phyloP scores from a whole-genome alignment of 345 rosid species.

The Euphorbia peplus region DNA sequence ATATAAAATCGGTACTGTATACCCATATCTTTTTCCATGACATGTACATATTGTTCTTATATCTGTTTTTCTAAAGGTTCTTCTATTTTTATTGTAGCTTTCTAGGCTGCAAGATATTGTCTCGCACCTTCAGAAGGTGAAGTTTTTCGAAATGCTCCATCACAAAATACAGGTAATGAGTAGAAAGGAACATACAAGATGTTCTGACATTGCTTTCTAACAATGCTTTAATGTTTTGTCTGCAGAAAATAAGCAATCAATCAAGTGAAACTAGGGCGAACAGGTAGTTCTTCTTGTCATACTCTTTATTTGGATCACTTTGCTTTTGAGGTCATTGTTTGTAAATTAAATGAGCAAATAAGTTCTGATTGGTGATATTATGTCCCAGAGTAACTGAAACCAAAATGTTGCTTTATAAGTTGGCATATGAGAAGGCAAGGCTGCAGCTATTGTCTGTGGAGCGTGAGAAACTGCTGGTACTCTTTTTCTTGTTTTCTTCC shows the following conservation, averaged over 20 bases:
- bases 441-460: conserved; percentile 51
- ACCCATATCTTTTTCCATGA: conserved; percentile 7
- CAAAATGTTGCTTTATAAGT: conserved; percentile 48
- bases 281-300: conserved; percentile 43
- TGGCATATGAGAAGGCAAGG: conserved; percentile 63
- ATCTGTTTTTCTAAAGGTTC: background rate
- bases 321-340: conserved; percentile 6
- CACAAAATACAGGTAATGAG: conserved; percentile 67
- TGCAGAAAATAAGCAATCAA: conserved; percentile 41
- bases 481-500: conserved; percentile 12
- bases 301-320: conserved; percentile 3
- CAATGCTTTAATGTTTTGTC: conserved; percentile 18
- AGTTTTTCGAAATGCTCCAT: conserved; percentile 47
- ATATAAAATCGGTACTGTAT: conserved; percentile 45
- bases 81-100: conserved; percentile 39
- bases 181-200: background rate
- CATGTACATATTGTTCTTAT: background rate
- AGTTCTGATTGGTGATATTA: conserved; percentile 23
- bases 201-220: conserved; percentile 22
- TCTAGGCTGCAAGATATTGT: conserved; percentile 51
- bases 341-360: conserved; percentile 13
- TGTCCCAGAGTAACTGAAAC: conserved; percentile 61
- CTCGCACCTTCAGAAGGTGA: conserved; percentile 50
- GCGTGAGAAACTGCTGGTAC: conserved; percentile 64
- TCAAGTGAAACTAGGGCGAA: conserved; percentile 32